Evolutionary conservation across 139 green algal genomes (phyloP).

Genomic region (Pleodorina starrii): DNA sequence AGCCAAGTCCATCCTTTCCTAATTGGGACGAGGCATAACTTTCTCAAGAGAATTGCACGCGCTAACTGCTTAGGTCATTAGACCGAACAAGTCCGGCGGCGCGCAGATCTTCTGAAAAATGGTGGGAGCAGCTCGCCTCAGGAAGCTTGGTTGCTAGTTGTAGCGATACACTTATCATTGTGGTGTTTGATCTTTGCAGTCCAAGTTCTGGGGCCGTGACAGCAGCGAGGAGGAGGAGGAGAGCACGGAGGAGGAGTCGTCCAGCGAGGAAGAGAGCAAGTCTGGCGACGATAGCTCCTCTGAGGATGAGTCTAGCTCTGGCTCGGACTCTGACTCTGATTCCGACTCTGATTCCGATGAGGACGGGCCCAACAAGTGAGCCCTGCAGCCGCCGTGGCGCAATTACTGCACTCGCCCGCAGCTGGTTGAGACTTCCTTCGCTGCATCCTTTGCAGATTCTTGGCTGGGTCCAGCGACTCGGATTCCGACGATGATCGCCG

Average conservation of each 20-base stretch:
- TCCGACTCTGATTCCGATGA: conserved; percentile 65
- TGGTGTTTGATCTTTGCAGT: background rate
- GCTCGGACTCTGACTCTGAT: conserved; percentile 59
- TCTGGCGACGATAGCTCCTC: conserved; percentile 17
- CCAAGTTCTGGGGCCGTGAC: conserved; percentile 78
- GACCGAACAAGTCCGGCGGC: too few species aligned
- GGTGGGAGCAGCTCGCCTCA: background rate
- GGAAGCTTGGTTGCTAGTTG: too few species aligned
- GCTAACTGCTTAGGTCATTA: too few species aligned
- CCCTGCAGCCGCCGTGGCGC: conserved; percentile 27
- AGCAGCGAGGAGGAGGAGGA: conserved; percentile 75
- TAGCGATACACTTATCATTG: background rate
- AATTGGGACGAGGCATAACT: too few species aligned
- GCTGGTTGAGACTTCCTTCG: background rate
- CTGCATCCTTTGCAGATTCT: conserved; percentile 70
- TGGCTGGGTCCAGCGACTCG: conserved; percentile 80
- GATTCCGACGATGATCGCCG: conserved; percentile 90
- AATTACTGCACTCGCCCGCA: background rate
- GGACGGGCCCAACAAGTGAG: conserved; percentile 59
- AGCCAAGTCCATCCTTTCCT: too few species aligned
- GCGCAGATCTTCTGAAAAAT: conserved; percentile 39
- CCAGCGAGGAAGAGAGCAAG: conserved; percentile 51
- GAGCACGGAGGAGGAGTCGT: conserved; percentile 55
- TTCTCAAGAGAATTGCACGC: too few species aligned
- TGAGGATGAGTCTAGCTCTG: conserved; percentile 51